These are phyloP conservation scores for Hypoxylon sp. DNA, from an alignment of 2,329 filamentous ascomycete species.

Conservation along the genomic window DNA sequence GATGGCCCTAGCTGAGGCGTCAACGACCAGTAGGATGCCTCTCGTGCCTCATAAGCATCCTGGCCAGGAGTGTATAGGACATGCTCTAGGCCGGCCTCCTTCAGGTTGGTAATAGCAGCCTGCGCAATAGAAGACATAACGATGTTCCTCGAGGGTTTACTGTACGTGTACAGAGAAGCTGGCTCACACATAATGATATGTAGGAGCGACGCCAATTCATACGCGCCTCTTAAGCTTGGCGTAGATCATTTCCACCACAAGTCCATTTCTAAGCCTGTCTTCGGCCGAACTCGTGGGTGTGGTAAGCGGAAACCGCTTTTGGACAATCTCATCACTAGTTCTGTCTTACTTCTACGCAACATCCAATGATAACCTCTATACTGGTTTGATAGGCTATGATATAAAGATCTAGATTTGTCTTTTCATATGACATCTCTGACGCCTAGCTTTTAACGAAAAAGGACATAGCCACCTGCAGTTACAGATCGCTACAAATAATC, in stretches of 20 bases:
- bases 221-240: not conserved
- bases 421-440: too few relatives aligned
- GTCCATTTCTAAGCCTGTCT: not conserved
- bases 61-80: not conserved
- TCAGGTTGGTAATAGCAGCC: slow-evolving; percentile 20
- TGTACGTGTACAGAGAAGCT: not conserved
- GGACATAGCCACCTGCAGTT: too few relatives aligned
- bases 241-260: not conserved
- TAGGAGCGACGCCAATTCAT: not conserved
- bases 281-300: slow-evolving; percentile 1
- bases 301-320: not conserved
- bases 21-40: slow-evolving; percentile 41
- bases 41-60: slow-evolving; percentile 26
- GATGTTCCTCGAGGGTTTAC: not conserved
- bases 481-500: too few relatives aligned
- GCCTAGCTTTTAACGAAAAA: too few relatives aligned
- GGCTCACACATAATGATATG: not conserved
- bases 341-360: not conserved
- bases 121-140: slow-evolving; percentile 20
- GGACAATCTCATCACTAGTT: too few relatives aligned
- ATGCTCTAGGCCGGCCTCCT: slow-evolving; percentile 16
- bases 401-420: too few relatives aligned
- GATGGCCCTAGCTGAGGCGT: slow-evolving; percentile 35
- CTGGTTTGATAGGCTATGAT: too few relatives aligned
- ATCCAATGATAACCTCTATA: not conserved